phyloP scores from a whole-genome alignment of 208 protist species.

The Leishmania lainsoni region DNA sequence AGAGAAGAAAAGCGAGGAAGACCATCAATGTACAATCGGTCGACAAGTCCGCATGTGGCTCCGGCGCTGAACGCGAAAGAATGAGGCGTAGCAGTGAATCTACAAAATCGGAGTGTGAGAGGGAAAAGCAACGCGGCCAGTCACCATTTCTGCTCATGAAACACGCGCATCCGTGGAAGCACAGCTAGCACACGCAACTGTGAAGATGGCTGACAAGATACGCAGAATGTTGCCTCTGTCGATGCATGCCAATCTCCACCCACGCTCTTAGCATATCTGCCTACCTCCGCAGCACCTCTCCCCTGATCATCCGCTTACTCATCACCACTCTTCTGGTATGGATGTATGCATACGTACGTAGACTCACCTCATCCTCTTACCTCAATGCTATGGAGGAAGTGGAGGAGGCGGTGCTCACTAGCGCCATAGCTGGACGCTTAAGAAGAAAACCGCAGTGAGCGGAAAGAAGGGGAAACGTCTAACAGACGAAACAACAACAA shows the following conservation, averaged over 20 bases:
- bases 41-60: neutral
- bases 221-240: neutral
- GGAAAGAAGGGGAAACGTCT: neutral
- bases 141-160: neutral
- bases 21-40: neutral
- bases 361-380: neutral
- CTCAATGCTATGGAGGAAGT: neutral
- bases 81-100: neutral
- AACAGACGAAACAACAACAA: no score
- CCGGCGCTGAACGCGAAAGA: neutral
- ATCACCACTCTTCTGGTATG: neutral
- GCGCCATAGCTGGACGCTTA: neutral
- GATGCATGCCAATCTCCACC: neutral
- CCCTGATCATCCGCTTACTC: neutral
- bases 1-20: neutral
- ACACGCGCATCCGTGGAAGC: neutral
- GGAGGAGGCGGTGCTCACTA: neutral
- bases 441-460: neutral
- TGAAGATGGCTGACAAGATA: neutral
- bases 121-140: neutral
- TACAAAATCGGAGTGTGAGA: neutral
- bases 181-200: neutral
- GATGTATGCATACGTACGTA: neutral
- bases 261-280: neutral
- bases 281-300: neutral